Base-by-base conservation (phyloP, 2,329 filamentous ascomycete species). In the Thielaviopsis ethacetica region DNA sequence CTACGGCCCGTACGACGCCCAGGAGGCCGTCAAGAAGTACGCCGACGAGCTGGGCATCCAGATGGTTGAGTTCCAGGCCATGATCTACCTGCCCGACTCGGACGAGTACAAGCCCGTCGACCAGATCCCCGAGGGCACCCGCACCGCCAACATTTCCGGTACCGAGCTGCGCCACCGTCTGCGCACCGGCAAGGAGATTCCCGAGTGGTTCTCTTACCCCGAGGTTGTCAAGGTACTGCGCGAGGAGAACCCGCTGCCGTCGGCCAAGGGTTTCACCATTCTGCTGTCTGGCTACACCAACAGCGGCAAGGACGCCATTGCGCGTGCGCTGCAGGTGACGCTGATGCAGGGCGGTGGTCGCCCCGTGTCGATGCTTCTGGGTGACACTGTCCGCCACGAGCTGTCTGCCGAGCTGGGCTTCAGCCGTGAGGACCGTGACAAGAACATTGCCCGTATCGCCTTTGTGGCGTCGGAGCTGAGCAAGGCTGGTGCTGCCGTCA, bases 121-220 rank as follows among this genome's bases (percentile, higher is more conserved):
- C 74, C 82, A 96, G 76, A 91, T 98, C 63, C 77, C 85, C 66
- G 76, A 83, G 68, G 90, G 88, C 64, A 79, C 86, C 68, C 88
- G 88, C 72, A 97, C 91, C 57, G 81, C 89, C 65, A 88, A 91
- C 76, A 91, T 91, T 71, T 90, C 85, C 44, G 85, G 85, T 62
- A 90, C 86, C 62, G 93, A 98, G 78, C 88, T 98, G 68, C 91
- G 93, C 69, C 82, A 86, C 68, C 88, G 93, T 67, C 84, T 98
- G 64, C 85, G 86, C 68, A 94, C 86, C 62, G 93, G 93, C 66
- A 88, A 88, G 67, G 89, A 95, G 66, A 98, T 98, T 67, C 93
- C 93, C 66, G 90, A 94, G 74, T 98, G 93, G 93, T 98, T 98
- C 81, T 97, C 93, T 34, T 98, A 98, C 79, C 91, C 93, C 63